Evolutionary conservation across 2,329 filamentous ascomycete genomes (phyloP).

Genomic region (Alternaria incomplexa): DNA sequence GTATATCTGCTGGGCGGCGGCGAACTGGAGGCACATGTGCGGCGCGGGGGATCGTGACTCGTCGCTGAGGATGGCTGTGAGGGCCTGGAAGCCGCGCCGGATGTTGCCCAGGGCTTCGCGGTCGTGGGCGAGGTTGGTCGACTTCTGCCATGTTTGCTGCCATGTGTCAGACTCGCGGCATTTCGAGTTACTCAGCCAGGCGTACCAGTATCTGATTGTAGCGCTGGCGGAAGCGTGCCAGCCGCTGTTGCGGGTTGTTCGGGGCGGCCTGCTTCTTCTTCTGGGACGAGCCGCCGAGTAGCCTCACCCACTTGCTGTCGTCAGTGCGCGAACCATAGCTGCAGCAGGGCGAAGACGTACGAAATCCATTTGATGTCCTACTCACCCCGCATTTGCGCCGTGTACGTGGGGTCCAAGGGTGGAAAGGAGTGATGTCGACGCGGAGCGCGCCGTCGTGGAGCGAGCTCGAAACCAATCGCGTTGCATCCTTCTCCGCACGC

Average conservation of each 20-base stretch:
- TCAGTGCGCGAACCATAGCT: conserved; percentile 21
- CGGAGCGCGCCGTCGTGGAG: conserved; percentile 16
- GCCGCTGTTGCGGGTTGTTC: conserved; percentile 65
- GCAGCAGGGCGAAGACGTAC: conserved; percentile 14
- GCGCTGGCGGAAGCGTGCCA: conserved; percentile 66
- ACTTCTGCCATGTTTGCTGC: conserved; percentile 67
- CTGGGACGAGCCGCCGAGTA: conserved; percentile 62
- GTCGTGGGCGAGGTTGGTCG: conserved; percentile 58
- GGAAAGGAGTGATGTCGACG: conserved; percentile 21
- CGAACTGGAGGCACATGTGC: conserved; percentile 89
- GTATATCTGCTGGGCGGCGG: conserved; percentile 85
- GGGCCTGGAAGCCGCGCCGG: conserved; percentile 60
- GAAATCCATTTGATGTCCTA: conserved; percentile 34
- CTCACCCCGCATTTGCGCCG: conserved; percentile 33
- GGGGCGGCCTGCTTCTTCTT: conserved; percentile 59
- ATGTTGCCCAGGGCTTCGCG: conserved; percentile 58
- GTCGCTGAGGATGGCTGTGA: conserved; percentile 77
- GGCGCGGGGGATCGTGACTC: conserved; percentile 87
- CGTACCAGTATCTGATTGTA: conserved; percentile 64
- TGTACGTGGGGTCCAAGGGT: conserved; percentile 24
- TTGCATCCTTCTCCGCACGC: conserved; percentile 13
- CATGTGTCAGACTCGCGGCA: conserved; percentile 15
- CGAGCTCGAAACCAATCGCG: conserved; percentile 16
- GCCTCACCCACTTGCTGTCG: conserved; percentile 61
- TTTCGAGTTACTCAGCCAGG: not conserved